Evolutionary conservation across 768 basidiomycete genomes (phyloP).

Genomic region (Rhodotorula diobovata): DNA sequence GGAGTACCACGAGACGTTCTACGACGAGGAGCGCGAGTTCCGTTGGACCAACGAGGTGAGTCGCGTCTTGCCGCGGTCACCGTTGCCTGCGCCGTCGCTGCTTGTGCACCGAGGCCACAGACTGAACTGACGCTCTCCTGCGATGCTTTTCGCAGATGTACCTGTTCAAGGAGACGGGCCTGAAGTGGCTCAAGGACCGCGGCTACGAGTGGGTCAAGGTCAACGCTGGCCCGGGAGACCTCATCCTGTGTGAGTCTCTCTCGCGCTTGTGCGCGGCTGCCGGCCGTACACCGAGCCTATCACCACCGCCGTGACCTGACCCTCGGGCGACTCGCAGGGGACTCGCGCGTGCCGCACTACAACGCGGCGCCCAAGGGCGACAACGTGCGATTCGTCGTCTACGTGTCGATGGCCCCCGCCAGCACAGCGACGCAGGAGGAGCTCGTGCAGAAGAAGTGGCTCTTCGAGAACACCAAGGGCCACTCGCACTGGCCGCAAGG

Average conservation of each 20-base stretch:
- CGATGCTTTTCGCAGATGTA: not conserved
- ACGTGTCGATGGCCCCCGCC: slow-evolving; percentile 9
- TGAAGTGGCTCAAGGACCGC: slow-evolving; percentile 44
- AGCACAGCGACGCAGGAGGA: slow-evolving; percentile 11
- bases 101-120: no score
- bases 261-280: no score
- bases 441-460: slow-evolving; percentile 5
- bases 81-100: not conserved
- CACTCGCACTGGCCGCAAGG: slow-evolving; percentile 26
- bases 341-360: slow-evolving; percentile 23
- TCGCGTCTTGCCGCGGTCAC: not conserved
- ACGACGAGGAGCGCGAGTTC: slow-evolving; percentile 5
- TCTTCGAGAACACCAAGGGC: slow-evolving; percentile 17
- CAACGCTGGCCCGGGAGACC: slow-evolving; percentile 43
- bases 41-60: slow-evolving; percentile 2
- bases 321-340: slow-evolving; percentile 9
- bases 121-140: not conserved
- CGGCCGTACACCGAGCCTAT: no score
- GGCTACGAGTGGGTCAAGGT: slow-evolving; percentile 46
- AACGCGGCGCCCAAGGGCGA: slow-evolving; percentile 16
- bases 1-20: slow-evolving; percentile 39
- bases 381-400: slow-evolving; percentile 13
- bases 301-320: not conserved
- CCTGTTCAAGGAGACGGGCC: slow-evolving; percentile 38
- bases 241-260: slow-evolving; percentile 42